phyloP scores from a whole-genome alignment of 345 rosid genomes.

The Eucalyptus globulus region DNA sequence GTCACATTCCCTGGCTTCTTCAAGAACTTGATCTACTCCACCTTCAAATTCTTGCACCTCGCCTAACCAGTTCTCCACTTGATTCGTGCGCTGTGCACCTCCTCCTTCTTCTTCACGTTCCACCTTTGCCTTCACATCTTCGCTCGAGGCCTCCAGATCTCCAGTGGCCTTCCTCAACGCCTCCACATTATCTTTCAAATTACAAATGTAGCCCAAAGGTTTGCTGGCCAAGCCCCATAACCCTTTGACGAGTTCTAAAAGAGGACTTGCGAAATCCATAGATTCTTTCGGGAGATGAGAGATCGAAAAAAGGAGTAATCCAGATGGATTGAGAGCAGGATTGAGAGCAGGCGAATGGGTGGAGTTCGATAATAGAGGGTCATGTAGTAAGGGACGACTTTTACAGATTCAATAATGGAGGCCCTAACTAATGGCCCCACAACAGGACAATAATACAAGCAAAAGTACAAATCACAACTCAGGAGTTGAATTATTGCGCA shows the following conservation, averaged over 20 bases:
- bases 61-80: neutral
- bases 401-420: neutral
- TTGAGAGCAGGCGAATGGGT: neutral
- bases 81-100: neutral
- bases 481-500: too few species aligned
- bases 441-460: neutral
- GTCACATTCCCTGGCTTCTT: neutral
- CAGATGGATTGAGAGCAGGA: neutral
- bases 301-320: neutral
- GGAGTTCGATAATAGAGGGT: neutral
- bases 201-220: neutral
- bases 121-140: neutral
- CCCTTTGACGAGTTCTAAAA: neutral
- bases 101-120: neutral
- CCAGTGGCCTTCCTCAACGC: accelerated
- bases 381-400: neutral
- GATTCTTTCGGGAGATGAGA: neutral
- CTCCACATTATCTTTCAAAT: neutral
- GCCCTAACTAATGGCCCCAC: neutral
- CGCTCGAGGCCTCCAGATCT: neutral
- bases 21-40: neutral
- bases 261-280: accelerated
- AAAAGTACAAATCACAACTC: neutral
- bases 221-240: neutral
- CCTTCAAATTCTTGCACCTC: neutral